A percentile compares a stretch with the other conserved stretches of the same genome.
phyloP scores from a whole-genome alignment of 2,329 filamentous ascomycete genomes.

The Diaporthe batatas region DNA sequence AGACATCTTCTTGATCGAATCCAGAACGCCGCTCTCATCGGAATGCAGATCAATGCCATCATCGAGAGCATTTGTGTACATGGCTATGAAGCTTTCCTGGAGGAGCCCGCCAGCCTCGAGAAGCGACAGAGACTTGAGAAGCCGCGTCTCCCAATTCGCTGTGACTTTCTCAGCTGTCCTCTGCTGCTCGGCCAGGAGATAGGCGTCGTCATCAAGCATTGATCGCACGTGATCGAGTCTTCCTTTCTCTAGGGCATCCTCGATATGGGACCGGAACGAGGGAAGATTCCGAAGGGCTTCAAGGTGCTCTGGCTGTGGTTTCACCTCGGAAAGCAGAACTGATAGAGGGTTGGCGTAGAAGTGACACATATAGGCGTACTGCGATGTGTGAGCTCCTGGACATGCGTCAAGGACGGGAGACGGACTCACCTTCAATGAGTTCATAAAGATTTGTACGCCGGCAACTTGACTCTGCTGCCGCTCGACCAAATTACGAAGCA shows the following conservation, averaged over 20 bases:
- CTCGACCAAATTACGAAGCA: constrained; percentile 75
- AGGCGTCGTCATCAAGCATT: constrained; percentile 72
- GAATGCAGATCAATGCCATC: constrained; percentile 65
- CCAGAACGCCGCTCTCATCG: constrained; percentile 66
- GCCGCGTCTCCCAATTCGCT: constrained; percentile 52
- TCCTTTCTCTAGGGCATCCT: constrained; percentile 60
- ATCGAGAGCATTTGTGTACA: constrained; percentile 73
- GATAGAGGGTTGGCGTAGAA: constrained; percentile 85
- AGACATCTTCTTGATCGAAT: constrained; percentile 71
- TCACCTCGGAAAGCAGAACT: constrained; percentile 63
- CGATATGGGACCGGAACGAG: constrained; percentile 74
- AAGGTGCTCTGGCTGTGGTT: constrained; percentile 71
- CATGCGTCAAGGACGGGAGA: not conserved
- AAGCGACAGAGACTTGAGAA: constrained; percentile 65
- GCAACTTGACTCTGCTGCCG: constrained; percentile 83
- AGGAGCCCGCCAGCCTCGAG: constrained; percentile 55
- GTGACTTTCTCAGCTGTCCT: constrained; percentile 34
- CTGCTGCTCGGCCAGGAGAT: constrained; percentile 59
- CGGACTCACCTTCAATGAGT: constrained; percentile 72
- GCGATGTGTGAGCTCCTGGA: constrained; percentile 45
- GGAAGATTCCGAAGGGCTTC: constrained; percentile 76
- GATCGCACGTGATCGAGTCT: constrained; percentile 59
- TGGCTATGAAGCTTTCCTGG: constrained; percentile 60
- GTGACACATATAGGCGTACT: constrained; percentile 90
- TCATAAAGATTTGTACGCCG: constrained; percentile 79